A percentile compares a stretch with the other conserved stretches of the same genome.
These are phyloP conservation scores for Kodamaea alishanica DNA, from an alignment of 1,139 yeast genomes.

Conservation along the genomic window DNA sequence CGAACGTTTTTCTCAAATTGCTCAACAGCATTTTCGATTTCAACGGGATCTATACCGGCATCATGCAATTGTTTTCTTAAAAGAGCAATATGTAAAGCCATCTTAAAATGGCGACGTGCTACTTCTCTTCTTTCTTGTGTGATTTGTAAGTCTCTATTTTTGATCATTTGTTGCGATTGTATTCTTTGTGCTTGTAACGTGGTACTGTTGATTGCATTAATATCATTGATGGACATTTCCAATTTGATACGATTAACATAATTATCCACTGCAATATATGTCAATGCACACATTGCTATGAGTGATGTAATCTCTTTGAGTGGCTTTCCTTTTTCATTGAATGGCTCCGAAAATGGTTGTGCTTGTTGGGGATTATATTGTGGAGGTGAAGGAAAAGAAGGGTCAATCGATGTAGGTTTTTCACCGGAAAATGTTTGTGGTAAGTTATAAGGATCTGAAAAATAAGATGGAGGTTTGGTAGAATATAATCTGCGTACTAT, in stretches of 20 bases:
- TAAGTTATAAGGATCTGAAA: constrained; percentile 4
- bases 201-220: constrained; percentile 39
- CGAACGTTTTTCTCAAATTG: constrained; percentile 56
- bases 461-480: constrained; percentile 4
- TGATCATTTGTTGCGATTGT: constrained; percentile 41
- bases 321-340: constrained; percentile 6
- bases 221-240: constrained; percentile 40
- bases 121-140: constrained; percentile 45
- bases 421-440: constrained; percentile 2
- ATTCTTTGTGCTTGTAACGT: constrained; percentile 42
- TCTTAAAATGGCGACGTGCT: constrained; percentile 52
- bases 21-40: constrained; percentile 47
- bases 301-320: constrained; percentile 32
- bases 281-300: constrained; percentile 37
- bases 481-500: constrained; percentile 2
- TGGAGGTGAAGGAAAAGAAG: not conserved
- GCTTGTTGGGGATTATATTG: constrained; percentile 2
- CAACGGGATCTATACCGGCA: constrained; percentile 49
- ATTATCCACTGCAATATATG: constrained; percentile 52
- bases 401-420: constrained; percentile 3
- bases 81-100: constrained; percentile 63
- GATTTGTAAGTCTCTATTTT: constrained; percentile 45
- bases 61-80: constrained; percentile 56
- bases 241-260: constrained; percentile 40
- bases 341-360: not conserved